phyloP scores from a whole-genome alignment of 345 rosid species.

The Gossypium bickii region DNA sequence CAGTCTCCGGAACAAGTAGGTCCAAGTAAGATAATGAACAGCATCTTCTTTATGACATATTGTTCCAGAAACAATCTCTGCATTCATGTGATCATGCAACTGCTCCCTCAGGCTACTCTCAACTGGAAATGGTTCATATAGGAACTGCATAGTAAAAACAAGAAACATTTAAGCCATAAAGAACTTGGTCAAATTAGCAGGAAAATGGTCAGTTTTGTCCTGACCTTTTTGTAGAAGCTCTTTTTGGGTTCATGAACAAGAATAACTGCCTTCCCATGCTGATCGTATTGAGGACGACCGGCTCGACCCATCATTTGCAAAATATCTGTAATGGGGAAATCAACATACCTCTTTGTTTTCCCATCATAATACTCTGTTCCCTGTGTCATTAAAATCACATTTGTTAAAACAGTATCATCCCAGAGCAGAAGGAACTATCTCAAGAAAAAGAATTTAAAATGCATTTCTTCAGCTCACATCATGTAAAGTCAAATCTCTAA shows the following conservation, averaged over 20 bases:
- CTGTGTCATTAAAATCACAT: constrained; percentile 36
- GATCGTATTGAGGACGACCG: constrained; percentile 98
- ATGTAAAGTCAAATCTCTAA: background rate
- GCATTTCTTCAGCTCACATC: background rate
- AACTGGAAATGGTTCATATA: constrained; percentile 98
- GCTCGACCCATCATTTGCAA: constrained; percentile 99
- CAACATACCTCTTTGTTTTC: constrained; percentile 92
- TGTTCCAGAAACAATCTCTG: constrained; percentile 89
- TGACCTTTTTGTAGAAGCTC: constrained; percentile 94
- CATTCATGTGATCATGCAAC: constrained; percentile 80
- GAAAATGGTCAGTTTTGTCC: constrained; percentile 11
- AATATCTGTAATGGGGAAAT: constrained; percentile 93
- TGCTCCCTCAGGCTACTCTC: constrained; percentile 96
- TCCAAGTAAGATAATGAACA: constrained; percentile 91
- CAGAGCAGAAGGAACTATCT: background rate
- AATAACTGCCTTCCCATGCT: constrained; percentile 97
- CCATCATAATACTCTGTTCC: constrained; percentile 97
- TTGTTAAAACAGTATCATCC: constrained; percentile 4
- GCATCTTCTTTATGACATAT: constrained; percentile 92
- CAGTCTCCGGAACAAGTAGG: constrained; percentile 93
- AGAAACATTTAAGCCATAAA: background rate
- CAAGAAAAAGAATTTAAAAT: background rate
- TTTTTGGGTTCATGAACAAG: constrained; percentile 99
- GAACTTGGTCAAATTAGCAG: constrained; percentile 13
- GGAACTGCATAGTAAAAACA: constrained; percentile 51